Evolutionary conservation across 2,329 filamentous ascomycete genomes (phyloP).

Genomic region (Cytospora paraplurivora): DNA sequence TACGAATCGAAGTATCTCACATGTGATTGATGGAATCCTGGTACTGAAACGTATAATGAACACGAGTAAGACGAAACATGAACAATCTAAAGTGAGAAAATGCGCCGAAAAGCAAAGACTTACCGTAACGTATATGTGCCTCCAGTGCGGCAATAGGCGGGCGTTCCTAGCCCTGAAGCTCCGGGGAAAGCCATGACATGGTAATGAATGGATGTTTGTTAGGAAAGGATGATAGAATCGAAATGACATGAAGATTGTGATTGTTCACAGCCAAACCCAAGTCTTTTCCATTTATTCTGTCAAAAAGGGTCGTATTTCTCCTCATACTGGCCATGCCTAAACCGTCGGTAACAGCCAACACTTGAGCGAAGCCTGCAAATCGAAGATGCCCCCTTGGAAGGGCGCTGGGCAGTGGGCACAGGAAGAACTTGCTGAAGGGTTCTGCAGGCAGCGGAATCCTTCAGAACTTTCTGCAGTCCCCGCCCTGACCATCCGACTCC

Average conservation of each 20-base stretch:
- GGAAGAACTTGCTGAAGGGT: neutral
- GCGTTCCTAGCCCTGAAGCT: neutral
- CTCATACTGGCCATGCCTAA: neutral
- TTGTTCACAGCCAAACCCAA: neutral
- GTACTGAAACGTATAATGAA: neutral
- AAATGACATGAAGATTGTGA: neutral
- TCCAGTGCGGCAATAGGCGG: neutral
- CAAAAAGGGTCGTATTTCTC: neutral
- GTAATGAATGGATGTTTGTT: neutral
- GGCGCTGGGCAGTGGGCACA: neutral
- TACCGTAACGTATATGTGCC: neutral
- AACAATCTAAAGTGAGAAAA: neutral
- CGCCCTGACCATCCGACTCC: neutral
- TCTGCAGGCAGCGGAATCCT: conserved; percentile 15
- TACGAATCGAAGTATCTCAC: neutral
- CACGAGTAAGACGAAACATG: neutral
- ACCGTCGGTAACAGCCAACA: conserved; percentile 1
- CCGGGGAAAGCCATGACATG: neutral
- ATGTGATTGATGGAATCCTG: neutral
- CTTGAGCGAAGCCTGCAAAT: neutral
- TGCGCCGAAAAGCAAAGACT: neutral
- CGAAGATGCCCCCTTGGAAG: neutral
- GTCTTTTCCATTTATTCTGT: neutral
- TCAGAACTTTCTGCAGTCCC: conserved; percentile 9
- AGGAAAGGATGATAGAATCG: neutral